A percentile compares a stretch with the other conserved stretches of the same genome.
These are phyloP conservation scores for Dictyostelium purpureum DNA, from an alignment of 78 protist genomes.

Conservation along the genomic window DNA sequence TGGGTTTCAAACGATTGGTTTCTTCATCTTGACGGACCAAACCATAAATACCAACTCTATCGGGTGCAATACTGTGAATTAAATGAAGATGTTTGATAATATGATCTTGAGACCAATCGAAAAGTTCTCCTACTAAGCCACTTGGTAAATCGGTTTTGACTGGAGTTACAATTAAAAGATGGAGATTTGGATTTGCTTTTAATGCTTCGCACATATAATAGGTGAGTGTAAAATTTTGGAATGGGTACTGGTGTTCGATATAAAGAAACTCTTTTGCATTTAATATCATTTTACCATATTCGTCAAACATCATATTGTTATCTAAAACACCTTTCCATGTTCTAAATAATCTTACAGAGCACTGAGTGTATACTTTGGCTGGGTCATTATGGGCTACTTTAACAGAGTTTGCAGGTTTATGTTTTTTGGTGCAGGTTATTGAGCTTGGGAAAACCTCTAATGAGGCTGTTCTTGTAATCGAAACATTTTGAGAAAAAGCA, in stretches of 20 bases:
- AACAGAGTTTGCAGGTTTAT: neutral
- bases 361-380: conserved; percentile 15
- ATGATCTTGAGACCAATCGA: conserved; percentile 88
- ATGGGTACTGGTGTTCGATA: conserved; percentile 87
- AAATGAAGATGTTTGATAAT: conserved; percentile 75
- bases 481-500: conserved; percentile 70
- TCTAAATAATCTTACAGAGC: conserved; percentile 68
- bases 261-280: conserved; percentile 80
- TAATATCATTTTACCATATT: conserved; percentile 66
- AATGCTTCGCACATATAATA: conserved; percentile 83
- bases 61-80: conserved; percentile 78
- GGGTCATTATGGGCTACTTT: conserved; percentile 53
- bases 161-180: conserved; percentile 73
- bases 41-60: conserved; percentile 86
- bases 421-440: conserved; percentile 6
- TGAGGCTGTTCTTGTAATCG: conserved; percentile 11
- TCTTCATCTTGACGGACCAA: conserved; percentile 71
- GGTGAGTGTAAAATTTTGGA: conserved; percentile 81
- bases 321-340: conserved; percentile 84
- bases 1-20: conserved; percentile 74
- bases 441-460: neutral
- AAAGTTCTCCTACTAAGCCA: conserved; percentile 79
- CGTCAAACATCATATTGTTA: conserved; percentile 69
- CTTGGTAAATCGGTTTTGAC: conserved; percentile 83
- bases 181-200: conserved; percentile 75